Evolutionary conservation across 1,284 basidiomycete species (phyloP).

Genomic region (Athelia psychrophila): DNA sequence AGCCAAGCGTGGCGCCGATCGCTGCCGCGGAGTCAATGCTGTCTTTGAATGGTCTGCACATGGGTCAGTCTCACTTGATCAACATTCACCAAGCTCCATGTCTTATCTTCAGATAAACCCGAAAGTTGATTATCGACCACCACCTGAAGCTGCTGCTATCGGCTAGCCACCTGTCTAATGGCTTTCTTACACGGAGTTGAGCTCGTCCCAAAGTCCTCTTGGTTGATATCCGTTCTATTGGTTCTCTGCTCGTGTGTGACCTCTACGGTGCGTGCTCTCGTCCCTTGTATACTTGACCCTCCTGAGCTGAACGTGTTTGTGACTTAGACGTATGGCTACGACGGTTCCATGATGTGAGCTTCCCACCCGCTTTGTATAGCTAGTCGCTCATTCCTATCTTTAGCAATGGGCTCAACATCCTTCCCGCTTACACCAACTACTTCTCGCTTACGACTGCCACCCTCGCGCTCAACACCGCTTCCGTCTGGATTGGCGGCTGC

Average conservation of each 20-base stretch:
- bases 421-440: constrained; percentile 16
- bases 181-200: too few species aligned
- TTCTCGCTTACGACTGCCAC: constrained; percentile 12
- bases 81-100: too few species aligned
- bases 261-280: constrained; percentile 12
- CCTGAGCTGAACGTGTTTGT: neutral
- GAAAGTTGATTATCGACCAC: too few species aligned
- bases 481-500: constrained; percentile 20
- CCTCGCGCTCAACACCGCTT: constrained; percentile 16
- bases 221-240: constrained; percentile 15
- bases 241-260: constrained; percentile 16
- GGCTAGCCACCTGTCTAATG: too few species aligned
- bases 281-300: too few species aligned
- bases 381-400: neutral
- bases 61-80: too few species aligned
- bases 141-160: too few species aligned
- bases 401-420: constrained; percentile 18
- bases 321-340: constrained; percentile 18
- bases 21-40: too few species aligned
- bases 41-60: too few species aligned
- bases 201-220: constrained; percentile 11
- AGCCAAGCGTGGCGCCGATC: too few species aligned
- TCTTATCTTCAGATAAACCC: too few species aligned
- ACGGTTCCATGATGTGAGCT: constrained; percentile 18
- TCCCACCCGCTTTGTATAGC: neutral